Evolutionary conservation across 2,329 filamentous ascomycete species (phyloP), one percentile per base, ranked within the genome.

Genomic region (Fusarium sp.): DNA sequence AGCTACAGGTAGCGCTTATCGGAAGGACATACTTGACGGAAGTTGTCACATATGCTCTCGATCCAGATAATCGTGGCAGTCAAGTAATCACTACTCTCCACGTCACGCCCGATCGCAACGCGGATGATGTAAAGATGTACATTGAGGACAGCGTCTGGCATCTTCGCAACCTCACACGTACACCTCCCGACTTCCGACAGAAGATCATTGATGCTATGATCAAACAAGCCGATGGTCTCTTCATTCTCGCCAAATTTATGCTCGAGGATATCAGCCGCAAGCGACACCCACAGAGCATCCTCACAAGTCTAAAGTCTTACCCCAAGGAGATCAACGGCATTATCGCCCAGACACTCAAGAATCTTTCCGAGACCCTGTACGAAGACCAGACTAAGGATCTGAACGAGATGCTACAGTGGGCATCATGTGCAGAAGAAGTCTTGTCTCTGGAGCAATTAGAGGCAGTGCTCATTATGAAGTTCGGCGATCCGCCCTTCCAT

Each of bases 241-340:
- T 85, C 64, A 82, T 84, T 20, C 77, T 83, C 44, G 83, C 82
- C 45, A 81, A 83, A 55, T 80, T 84, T 43, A 84, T 85, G 82
- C 56, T 86, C 4, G 80, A 80, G 7, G 84, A 86, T 47, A 74
- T 85, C 4, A 79, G 77, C 21, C 79, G 80, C 30, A 79, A 83
- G 56, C 76, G 78, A 4, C 82, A 83, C 42, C 80, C 82, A 0
- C 76, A 78, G 8, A 81, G 81, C 1, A 85, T 79, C 2, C 77
- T 81, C 7, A 77, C 82, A 20, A 80, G 80, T 40, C 70, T 87
- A 1, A 74, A 79, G 20, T 75, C 76, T 0, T 85, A 84, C 38
- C 82, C 82, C 11, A 79, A 76, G 30, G 77, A 81, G 63, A 80
- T 80, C 36, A 79, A 81, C 52, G 81, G 80, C 9, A 80, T 82